Evolutionary conservation across 2,329 filamentous ascomycete genomes (phyloP).

Genomic region (Neoscytalidium dimidiatum): DNA sequence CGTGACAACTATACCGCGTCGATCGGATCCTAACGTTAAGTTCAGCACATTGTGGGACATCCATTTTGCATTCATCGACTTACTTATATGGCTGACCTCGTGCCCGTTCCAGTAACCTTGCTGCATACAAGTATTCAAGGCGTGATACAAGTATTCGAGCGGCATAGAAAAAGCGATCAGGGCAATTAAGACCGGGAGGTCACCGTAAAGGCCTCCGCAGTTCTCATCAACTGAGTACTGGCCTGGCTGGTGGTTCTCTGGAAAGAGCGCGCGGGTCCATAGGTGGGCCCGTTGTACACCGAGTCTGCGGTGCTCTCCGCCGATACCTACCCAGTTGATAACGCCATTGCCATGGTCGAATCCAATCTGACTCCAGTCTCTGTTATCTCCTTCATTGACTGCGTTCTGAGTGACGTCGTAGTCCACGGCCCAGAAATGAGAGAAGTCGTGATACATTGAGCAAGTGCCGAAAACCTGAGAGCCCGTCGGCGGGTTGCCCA

Average conservation of each 20-base stretch:
- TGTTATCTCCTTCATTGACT: background rate
- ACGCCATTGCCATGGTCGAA: background rate
- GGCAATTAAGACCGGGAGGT: constrained; percentile 35
- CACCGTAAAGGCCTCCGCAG: constrained; percentile 32
- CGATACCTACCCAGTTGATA: background rate
- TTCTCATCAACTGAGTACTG: background rate
- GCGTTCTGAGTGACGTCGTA: background rate
- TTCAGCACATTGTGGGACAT: background rate
- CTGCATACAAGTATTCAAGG: constrained; percentile 26
- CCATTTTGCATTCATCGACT: constrained; percentile 1
- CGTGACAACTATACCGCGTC: constrained; percentile 18
- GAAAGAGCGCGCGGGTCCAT: constrained; percentile 6
- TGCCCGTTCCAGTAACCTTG: constrained; percentile 26
- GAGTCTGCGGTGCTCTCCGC: background rate
- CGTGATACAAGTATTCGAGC: constrained; percentile 13
- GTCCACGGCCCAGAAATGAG: constrained; percentile 11
- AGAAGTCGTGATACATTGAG: constrained; percentile 1
- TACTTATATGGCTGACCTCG: constrained; percentile 23
- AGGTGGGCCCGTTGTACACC: background rate
- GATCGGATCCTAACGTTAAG: constrained; percentile 2
- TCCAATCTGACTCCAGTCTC: constrained; percentile 3
- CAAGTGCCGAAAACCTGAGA: background rate
- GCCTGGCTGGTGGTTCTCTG: constrained; percentile 1
- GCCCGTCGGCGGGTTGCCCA: background rate
- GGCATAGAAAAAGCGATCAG: constrained; percentile 31